Base-by-base conservation (phyloP, 371 early-diverging fungal species). In the Mucor piriformis region DNA sequence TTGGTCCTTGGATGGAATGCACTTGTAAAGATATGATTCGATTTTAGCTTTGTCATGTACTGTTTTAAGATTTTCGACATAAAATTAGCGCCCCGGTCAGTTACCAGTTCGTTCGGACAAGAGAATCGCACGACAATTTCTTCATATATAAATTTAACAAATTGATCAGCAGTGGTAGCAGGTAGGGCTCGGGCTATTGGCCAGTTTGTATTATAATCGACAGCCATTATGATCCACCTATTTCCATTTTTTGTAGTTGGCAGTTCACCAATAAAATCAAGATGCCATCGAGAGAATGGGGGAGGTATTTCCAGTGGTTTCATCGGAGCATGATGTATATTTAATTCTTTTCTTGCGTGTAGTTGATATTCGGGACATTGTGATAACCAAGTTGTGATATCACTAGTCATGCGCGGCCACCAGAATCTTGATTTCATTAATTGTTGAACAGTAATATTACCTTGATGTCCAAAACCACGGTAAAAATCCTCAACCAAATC, bases 121-220 rank as follows among this genome's bases (percentile, higher is more conserved):
- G 75, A 69, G 29, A 59, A 67, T 6, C 27, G 32, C 34, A 54
- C 37, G 2, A 70, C 59, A 16, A 74, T 69, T 18, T 69, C 64
- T 67, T 70, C 37, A 37, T 37, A 37, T 12, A 37, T 2, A 37
- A 37, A 37, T 37, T 37, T 37, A 15, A 77, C 61, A 6, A 63
- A 58, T 6, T 70, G 53, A 23, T 38, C 60, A 0, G 46, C 63
- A 29, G 32, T 74, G 0, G 78, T 76, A 3, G 64, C 25, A 49
- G 5, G 5, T 33, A 33, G 11, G 11, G 33, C 6, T 6, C 33
- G 33, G 11, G 33, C 33, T 6, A 33, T 33, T 68, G 66, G 37
- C 80, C 81, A 7, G 79, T 72, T 0, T 77, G 77, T 1, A 54
- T 64, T 1, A 71, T 24, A 12, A 67, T 12, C 72, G n/a, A n/a